These are phyloP conservation scores for Nicotiana undulata DNA, from an alignment of 257 asterid genomes.

Conservation along the genomic window DNA sequence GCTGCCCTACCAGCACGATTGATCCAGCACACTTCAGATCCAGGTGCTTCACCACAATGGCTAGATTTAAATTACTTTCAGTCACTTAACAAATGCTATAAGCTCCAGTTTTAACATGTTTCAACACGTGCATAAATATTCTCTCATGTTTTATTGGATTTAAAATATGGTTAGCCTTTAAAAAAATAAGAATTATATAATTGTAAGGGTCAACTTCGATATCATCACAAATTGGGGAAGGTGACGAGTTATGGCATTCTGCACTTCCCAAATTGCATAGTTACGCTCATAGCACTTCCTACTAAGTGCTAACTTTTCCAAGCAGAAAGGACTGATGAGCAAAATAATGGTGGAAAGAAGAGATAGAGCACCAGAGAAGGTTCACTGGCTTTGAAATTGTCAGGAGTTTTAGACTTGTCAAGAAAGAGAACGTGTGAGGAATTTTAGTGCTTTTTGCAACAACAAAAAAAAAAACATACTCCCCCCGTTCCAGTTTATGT, in stretches of 20 bases:
- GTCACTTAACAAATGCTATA: neutral
- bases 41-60: constrained; percentile 2
- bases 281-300: neutral
- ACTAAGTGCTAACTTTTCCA: neutral
- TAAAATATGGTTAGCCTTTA: neutral
- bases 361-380: neutral
- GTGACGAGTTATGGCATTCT: neutral
- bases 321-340: neutral
- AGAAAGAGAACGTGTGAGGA: neutral
- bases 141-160: neutral
- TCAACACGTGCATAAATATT: neutral
- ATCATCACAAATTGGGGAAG: neutral
- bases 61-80: neutral
- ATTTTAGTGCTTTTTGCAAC: neutral
- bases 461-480: neutral
- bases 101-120: neutral
- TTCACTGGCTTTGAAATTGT: neutral
- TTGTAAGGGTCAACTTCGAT: neutral
- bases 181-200: neutral
- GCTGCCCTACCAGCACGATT: neutral
- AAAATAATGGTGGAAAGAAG: neutral
- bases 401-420: neutral
- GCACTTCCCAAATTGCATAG: neutral
- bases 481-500: no score
- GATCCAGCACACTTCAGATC: neutral